Evolutionary conservation across 164 flowering plant species (phyloP), one percentile per base, ranked within the genome.

Genomic region (Paratinospora sagittata): DNA sequence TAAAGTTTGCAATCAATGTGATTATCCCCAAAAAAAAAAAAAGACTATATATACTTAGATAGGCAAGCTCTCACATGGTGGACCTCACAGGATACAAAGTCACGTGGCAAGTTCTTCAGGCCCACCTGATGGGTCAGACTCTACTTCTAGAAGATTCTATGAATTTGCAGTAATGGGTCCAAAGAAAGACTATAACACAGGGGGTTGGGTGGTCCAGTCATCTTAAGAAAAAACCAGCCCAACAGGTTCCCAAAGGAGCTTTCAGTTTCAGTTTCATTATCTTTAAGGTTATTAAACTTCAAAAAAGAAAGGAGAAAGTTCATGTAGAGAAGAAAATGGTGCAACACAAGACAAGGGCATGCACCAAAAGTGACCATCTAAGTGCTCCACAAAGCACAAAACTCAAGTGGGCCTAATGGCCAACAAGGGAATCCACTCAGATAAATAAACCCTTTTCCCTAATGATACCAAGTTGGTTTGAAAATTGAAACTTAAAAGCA

Each of bases 301-400:
- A 55, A 17, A 55, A 55, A 55, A 55, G 61, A 55, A 17, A 55
- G 24, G n/a, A 55, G 61, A 55, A n/a, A 55, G 61, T 55, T 55
- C 26, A 55, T n/a, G 10, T 4, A 23, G 61, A 55, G 26, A n/a
- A 55, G 24, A 55, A 55, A 3, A 55, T 55, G 61, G 61, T n/a
- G 61, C 61, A 55, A n/a, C 61, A 55, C 21, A 55, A 55, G 61
- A 55, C 21, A 55, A 55, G 61, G 61, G 24, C 24, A 55, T 23
- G 9, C 61, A 16, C 21, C 61, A 55, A 55, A 30, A 19, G 19
- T 23, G 61, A 9, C 61, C 61, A 55, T 19, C n/a, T 21, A n/a
- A 21, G 61, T 4, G 24, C 6, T 55, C 24, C 8, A 19, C 58
- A 52, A 17, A 52, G 58, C 58, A 52, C 58, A 17, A 55, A 2